Evolutionary conservation across 2,329 filamentous ascomycete genomes (phyloP).

Genomic region (Aspergillus eucalypticola): DNA sequence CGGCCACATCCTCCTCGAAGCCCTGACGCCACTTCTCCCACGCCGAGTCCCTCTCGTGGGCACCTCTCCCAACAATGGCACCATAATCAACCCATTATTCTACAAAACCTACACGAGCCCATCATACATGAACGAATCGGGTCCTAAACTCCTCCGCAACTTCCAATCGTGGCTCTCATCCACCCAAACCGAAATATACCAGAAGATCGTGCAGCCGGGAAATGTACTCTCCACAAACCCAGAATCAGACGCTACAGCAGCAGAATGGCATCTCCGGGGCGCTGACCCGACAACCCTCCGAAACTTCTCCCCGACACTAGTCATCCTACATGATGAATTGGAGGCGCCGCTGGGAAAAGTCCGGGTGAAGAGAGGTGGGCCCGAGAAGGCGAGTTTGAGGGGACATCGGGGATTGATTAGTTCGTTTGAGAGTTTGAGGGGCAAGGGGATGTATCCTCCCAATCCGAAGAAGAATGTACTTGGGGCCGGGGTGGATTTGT

Average conservation of each 20-base stretch:
- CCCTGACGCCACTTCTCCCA: slow-evolving; percentile 55
- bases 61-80: slow-evolving; percentile 41
- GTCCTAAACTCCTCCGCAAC: slow-evolving; percentile 66
- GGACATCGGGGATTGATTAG: slow-evolving; percentile 78
- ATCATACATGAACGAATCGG: slow-evolving; percentile 81
- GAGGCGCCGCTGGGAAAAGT: slow-evolving; percentile 71
- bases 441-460: slow-evolving; percentile 33
- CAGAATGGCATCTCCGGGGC: slow-evolving; percentile 24
- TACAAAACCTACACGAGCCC: slow-evolving; percentile 65
- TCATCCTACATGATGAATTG: slow-evolving; percentile 87
- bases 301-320: slow-evolving; percentile 51
- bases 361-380: slow-evolving; percentile 61
- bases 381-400: slow-evolving; percentile 56
- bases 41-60: slow-evolving; percentile 46
- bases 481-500: slow-evolving; percentile 33
- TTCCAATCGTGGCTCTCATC: slow-evolving; percentile 53
- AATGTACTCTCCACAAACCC: neutral
- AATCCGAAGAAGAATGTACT: slow-evolving; percentile 23
- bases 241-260: neutral
- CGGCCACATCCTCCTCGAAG: slow-evolving; percentile 74
- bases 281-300: slow-evolving; percentile 14
- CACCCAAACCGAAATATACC: slow-evolving; percentile 15
- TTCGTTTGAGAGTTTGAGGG: slow-evolving; percentile 57
- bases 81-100: slow-evolving; percentile 44
- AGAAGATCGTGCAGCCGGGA: slow-evolving; percentile 9